Conservation (phyloP, 148 eudicot genomes). For the Rhododendron simsii region DNA sequence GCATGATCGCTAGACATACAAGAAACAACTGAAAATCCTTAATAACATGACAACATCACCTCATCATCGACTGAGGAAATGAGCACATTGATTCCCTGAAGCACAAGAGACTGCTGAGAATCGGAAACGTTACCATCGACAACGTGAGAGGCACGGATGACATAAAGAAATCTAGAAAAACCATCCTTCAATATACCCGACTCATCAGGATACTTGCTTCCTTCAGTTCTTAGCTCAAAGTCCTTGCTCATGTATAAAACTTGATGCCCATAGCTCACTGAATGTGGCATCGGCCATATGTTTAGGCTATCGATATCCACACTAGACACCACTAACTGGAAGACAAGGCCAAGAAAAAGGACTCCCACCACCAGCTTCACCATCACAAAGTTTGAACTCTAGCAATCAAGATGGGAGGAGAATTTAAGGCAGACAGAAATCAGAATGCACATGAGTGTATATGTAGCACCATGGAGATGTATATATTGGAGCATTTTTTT, state of each 20-base stretch:
- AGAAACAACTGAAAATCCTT: neutral
- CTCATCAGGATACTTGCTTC: constrained; percentile 59
- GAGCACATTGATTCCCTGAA: constrained; percentile 65
- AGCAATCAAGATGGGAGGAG: neutral
- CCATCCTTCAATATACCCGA: constrained; percentile 63
- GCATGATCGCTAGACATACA: neutral
- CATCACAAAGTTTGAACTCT: constrained; percentile 29
- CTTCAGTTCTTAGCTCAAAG: constrained; percentile 48
- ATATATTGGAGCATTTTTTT: neutral
- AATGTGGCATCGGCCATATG: constrained; percentile 90
- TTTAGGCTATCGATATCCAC: constrained; percentile 37
- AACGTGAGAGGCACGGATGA: constrained; percentile 46
- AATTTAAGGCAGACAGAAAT: neutral
- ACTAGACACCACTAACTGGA: constrained; percentile 29
- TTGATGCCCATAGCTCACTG: constrained; percentile 41
- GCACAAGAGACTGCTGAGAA: constrained; percentile 32
- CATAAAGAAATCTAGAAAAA: constrained; percentile 42
- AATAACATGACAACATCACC: constrained; percentile 28
- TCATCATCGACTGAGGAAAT: constrained; percentile 56
- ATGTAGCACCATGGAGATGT: neutral
- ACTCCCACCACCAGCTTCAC: constrained; percentile 26
- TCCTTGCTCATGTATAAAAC: constrained; percentile 40
- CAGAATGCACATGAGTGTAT: neutral
- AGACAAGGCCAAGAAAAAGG: constrained; percentile 20
- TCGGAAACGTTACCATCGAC: constrained; percentile 42